Evolutionary conservation across 768 basidiomycete species (phyloP), one percentile per base, ranked within the genome.

Genomic region (Pleurotus ostreatus): DNA sequence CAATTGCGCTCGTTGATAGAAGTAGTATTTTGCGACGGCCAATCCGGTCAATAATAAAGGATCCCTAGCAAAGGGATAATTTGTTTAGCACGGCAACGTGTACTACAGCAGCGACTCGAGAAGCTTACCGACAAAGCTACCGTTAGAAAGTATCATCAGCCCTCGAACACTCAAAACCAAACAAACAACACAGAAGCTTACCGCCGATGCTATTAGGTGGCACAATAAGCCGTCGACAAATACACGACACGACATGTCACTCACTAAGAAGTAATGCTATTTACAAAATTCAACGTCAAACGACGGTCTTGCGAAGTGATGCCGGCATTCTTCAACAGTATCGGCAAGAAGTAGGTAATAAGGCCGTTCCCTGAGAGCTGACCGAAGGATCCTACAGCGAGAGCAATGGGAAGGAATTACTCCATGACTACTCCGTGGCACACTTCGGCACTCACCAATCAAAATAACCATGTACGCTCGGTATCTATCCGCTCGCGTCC

Each of bases 401-500:
- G n/a, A 16, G n/a, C 41, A 44, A 44, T 12, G 16, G 30, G 8
- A 44, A 48, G 41, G 15, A 40, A 38, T 18, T 41, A 53, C 23
- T 41, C 51, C 51, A 18, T 15, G 38, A 37, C 37, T 53, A 34
- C 38, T 41, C 37, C 51, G 38, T 13, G 22, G 16, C 39, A 20
- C 25, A 37, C 3, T 5, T 12, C 13, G 16, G 22, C 1, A 58
- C 64, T 38, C 55, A 74, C 77, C 78, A 46, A 81, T 78, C 39
- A 82, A 66, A 54, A 79, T 75, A 47, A 79, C 76, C 74, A 82
- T 77, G 53, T 74, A 75, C 20, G 77, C 71, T 18, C 80, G 70
- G 63, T 78, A 78, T 49, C 80, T 68, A 63, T 77, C 74, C 7
- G 72, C 74, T 6, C 68, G 66, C 37, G 72, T 78, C 41, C 67